Conservation (phyloP, 768 basidiomycete species). For the Russula lepida region DNA sequence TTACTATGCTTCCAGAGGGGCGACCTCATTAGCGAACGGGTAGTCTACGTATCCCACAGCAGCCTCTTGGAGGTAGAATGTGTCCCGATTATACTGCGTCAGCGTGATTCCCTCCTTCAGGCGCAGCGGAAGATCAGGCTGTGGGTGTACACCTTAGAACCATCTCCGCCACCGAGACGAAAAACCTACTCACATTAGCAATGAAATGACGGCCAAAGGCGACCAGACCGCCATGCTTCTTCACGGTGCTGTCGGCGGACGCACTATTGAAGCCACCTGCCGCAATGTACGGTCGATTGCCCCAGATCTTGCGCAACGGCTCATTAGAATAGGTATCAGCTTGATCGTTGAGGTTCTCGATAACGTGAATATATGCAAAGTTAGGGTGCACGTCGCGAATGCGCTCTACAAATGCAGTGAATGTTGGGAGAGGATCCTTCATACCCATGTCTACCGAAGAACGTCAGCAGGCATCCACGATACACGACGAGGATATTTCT, state of each 20-base stretch:
- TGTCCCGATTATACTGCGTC: conserved; percentile 1
- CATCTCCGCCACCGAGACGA: neutral
- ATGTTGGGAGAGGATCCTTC: conserved; percentile 11
- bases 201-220: conserved; percentile 12
- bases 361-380: conserved; percentile 8
- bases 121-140: conserved; percentile 19
- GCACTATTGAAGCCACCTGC: conserved; percentile 9
- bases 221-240: conserved; percentile 8
- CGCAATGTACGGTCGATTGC: neutral
- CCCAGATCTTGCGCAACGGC: neutral
- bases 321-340: neutral
- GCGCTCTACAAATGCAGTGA: neutral
- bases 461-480: neutral
- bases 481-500: neutral
- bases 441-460: conserved; percentile 11
- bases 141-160: neutral
- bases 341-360: neutral
- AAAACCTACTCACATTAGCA: conserved; percentile 2
- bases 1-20: neutral
- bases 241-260: neutral
- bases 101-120: neutral
- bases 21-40: neutral
- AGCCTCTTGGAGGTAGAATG: conserved; percentile 4
- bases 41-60: conserved; percentile 13
- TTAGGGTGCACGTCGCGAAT: conserved; percentile 1